phyloP scores from a whole-genome alignment of 805 yeast species.

The Pichia insulana region DNA sequence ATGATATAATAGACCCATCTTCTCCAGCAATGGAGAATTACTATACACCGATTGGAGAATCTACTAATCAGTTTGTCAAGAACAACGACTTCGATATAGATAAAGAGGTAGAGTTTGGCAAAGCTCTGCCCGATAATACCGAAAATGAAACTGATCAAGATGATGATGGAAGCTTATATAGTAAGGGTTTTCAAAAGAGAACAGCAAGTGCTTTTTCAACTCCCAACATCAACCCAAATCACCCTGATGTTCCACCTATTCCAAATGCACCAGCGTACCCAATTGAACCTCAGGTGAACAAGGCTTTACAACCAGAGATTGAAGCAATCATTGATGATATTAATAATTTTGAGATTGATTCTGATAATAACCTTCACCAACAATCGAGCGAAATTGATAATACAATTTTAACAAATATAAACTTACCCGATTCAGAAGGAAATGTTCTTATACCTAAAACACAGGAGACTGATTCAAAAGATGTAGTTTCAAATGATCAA shows the following conservation, averaged over 20 bases:
- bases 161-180: background rate
- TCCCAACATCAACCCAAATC: slow-evolving; percentile 10
- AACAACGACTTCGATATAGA: background rate
- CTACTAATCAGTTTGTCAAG: background rate
- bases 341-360: background rate
- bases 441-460: too few species aligned
- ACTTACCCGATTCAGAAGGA: too few species aligned
- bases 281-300: background rate
- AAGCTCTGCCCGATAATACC: background rate
- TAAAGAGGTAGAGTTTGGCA: background rate
- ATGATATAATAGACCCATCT: background rate
- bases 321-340: background rate
- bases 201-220: slow-evolving; percentile 16
- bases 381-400: too few species aligned
- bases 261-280: background rate
- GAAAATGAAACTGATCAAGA: background rate
- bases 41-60: background rate
- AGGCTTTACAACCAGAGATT: too few species aligned
- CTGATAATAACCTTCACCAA: background rate
- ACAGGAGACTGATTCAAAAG: background rate
- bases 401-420: too few species aligned
- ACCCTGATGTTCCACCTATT: background rate
- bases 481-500: background rate
- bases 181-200: slow-evolving; percentile 16
- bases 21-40: background rate